Evolutionary conservation across 2,329 filamentous ascomycete species (phyloP).

Genomic region (Calonectria honghensis): DNA sequence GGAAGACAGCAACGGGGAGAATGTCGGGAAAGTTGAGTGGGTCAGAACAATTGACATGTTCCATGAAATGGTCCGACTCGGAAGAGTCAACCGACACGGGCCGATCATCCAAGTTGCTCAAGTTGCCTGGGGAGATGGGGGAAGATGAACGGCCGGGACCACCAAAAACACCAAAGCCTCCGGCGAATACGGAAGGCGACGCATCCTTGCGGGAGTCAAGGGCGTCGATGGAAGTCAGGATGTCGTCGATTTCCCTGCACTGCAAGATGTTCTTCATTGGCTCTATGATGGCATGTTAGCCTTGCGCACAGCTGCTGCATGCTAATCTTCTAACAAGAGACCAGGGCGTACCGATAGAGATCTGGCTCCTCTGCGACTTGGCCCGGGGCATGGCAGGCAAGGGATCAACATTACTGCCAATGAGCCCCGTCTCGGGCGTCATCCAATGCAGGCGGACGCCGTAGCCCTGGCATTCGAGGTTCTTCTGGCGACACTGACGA

Average conservation of each 20-base stretch:
- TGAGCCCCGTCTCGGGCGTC: constrained; percentile 29
- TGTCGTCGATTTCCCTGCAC: constrained; percentile 34
- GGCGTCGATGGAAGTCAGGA: constrained; percentile 34
- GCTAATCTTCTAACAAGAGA: constrained; percentile 1
- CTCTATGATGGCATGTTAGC: constrained; percentile 27
- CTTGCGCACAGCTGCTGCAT: not conserved
- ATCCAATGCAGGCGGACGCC: constrained; percentile 56
- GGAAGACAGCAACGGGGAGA: constrained; percentile 32
- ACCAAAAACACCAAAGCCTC: constrained; percentile 35
- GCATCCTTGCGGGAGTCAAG: constrained; percentile 15
- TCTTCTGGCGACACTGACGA: constrained; percentile 57
- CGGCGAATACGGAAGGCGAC: constrained; percentile 15
- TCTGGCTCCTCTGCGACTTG: constrained; percentile 40
- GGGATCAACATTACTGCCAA: constrained; percentile 26
- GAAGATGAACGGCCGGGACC: not conserved
- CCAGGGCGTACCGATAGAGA: constrained; percentile 33
- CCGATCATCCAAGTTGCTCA: constrained; percentile 10
- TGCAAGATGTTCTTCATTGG: constrained; percentile 31
- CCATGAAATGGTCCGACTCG: constrained; percentile 34
- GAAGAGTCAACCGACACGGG: constrained; percentile 33
- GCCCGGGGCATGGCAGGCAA: constrained; percentile 23
- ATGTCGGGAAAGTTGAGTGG: constrained; percentile 29
- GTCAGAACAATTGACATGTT: constrained; percentile 1
- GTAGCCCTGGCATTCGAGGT: constrained; percentile 58
- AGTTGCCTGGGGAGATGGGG: not conserved